Evolutionary conservation across 1,139 yeast genomes (phyloP), one percentile per base, ranked within the genome.

Genomic region (Saccharomyces hybrid): DNA sequence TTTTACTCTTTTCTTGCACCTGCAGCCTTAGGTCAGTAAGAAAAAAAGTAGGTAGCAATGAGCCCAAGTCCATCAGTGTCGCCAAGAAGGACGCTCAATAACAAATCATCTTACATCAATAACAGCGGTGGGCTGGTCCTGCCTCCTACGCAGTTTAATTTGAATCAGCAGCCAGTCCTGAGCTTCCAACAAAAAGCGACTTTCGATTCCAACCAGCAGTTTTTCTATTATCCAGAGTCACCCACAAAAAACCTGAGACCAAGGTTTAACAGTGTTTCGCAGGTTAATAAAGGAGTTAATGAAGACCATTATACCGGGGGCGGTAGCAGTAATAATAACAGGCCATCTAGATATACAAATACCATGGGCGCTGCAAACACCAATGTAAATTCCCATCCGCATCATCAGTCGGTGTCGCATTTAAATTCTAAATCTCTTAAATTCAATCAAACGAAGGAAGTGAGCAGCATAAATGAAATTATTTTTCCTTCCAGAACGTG

Each of bases 171-270:
- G 13, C 44, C 44, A 26, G n/a, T 20, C 7, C 25, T 38, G 44
- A 20, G 25, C 25, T 38, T 16, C 26, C 25, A 38, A 20, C 44
- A 38, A 20, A 38, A 38, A 13, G 13, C 44, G 26, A 20, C 44
- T 9, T 38, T 38, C 26, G 44, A 38, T 20, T 38, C 26, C 5
- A 38, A 20, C 25, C 44, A 38, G 13, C 44, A 38, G 26, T 38
- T 38, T 23, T 38, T 38, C 25, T 38, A 38, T 25, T 38, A 38
- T 38, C 44, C 44, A 5, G 44, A 50, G 28, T 50, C 52, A 31
- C 52, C 52, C 13, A 50, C 52, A 6, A 50, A 50, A 30, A 20
- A 31, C 23, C n/a, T 11, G 11, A 16, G 44, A 20, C 44, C 44
- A 38, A 38, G 44, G 44, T 38, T 38, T 5, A 50, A 47, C 28